These are phyloP conservation scores for Pseudogymnoascus sp. DNA, from an alignment of 2,329 filamentous ascomycete genomes.

Conservation along the genomic window DNA sequence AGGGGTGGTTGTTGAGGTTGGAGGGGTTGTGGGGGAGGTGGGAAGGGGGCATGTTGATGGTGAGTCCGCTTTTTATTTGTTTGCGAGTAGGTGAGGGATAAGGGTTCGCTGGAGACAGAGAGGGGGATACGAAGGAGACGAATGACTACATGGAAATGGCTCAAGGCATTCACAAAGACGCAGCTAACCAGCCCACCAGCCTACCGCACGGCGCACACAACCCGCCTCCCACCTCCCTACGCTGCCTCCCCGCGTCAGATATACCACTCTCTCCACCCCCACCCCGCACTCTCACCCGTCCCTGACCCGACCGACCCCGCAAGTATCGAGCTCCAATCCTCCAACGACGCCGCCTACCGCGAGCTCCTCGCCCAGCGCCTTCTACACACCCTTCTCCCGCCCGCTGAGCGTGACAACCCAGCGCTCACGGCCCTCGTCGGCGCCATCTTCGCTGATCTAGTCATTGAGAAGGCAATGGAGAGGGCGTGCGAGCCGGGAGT, in stretches of 20 bases:
- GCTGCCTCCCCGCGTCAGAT: constrained; percentile 55
- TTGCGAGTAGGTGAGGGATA: neutral
- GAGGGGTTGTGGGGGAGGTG: constrained; percentile 75
- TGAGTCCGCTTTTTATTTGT: constrained; percentile 34
- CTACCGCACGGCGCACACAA: constrained; percentile 59
- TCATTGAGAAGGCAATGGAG: constrained; percentile 73
- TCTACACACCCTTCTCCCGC: constrained; percentile 76
- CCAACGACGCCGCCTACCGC: constrained; percentile 77
- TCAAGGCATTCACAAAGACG: neutral
- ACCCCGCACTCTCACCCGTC: constrained; percentile 72
- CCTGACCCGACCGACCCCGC: constrained; percentile 42
- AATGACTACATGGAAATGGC: neutral
- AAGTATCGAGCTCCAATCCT: constrained; percentile 51
- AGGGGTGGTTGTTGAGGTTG: constrained; percentile 73
- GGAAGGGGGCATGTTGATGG: constrained; percentile 73
- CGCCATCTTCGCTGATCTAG: constrained; percentile 83
- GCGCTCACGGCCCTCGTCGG: constrained; percentile 76
- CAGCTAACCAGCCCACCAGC: constrained; percentile 38
- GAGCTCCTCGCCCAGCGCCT: constrained; percentile 79
- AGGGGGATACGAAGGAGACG: neutral
- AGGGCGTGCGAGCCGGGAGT: constrained; percentile 83
- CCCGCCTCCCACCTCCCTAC: constrained; percentile 50
- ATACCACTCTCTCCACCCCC: constrained; percentile 77
- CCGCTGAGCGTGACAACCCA: constrained; percentile 82
- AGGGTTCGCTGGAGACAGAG: neutral